These are phyloP conservation scores for Trichoderma breve DNA, from an alignment of 2,329 filamentous ascomycete species.

Conservation along the genomic window DNA sequence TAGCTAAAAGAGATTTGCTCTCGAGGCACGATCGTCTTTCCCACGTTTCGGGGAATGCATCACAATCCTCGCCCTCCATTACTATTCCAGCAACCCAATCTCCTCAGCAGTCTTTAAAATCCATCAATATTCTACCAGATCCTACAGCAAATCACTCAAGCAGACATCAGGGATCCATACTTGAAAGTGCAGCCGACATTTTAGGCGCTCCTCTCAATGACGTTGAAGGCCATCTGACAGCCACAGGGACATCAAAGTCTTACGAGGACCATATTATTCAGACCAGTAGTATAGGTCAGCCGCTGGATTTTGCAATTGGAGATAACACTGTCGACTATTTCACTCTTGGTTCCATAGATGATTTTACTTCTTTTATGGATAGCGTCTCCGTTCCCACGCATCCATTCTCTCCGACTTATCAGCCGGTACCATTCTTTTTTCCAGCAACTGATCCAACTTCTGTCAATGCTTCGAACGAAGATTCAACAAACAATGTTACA, in stretches of 20 bases:
- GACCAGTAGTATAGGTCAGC: neutral
- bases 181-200: neutral
- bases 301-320: neutral
- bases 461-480: neutral
- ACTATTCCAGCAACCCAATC: neutral
- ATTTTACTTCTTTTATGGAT: constrained; percentile 4
- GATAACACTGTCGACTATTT: neutral
- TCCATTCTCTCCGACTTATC: neutral
- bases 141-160: neutral
- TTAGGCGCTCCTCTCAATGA: neutral
- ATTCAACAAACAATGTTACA: neutral
- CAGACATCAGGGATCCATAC: neutral
- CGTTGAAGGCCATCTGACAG: neutral
- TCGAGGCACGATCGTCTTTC: neutral
- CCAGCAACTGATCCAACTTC: neutral
- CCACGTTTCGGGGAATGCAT: neutral
- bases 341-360: neutral
- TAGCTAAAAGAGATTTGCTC: neutral
- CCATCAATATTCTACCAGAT: neutral
- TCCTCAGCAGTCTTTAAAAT: neutral
- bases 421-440: neutral
- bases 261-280: neutral
- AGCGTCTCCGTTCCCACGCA: neutral
- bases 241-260: neutral
- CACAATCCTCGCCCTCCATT: neutral